Evolutionary conservation across 2,329 filamentous ascomycete species (phyloP), one percentile per base, ranked within the genome.

Genomic region (Zelopaecilomyces penicillatus): DNA sequence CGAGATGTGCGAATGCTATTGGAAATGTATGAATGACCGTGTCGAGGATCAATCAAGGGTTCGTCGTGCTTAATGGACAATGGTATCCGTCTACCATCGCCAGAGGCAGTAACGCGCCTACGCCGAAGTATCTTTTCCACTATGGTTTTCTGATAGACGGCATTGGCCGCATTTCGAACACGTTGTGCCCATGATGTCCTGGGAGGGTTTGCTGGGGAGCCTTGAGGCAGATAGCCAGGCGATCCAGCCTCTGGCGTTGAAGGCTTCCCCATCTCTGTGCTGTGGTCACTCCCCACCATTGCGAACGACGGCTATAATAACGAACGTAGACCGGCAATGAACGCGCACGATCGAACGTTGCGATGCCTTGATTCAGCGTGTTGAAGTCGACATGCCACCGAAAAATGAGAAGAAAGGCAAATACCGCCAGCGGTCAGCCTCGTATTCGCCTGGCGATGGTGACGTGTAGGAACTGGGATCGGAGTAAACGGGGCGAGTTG

Each of bases 1-100:
- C 88, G 80, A 51, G 85, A 88, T 0, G 86, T 91, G 36, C 87
- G 80, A 52, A 95, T 91, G 52, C 74, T 80, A 61, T 79, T 79
- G 43, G 71, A 71, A 38, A 78, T 58, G 59, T 71, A 79, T 5
- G 67, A 53, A 36, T 65, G 62, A 37, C 72, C 73, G 29, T 73
- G 71, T 44, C 74, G 68, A 32, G 71, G 61, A 54, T 79, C 75
- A 43, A 72, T 54, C 27, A 78, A 61, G 12, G 67, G 62, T 34
- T 62, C 52, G 31, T 62, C 56, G 40, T 62, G 58, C 50, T 66
- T 60, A 50, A 70, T 53, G 41, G 56, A 55, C 33, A 75, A 59
- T 5, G 70, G 70, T 26, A 75, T 64, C 45, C 65, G 68, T 9
- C 72, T 68, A 30, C 88, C 88, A 61, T 91, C 82, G 52, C 83